Evolutionary conservation across 1,139 yeast species (phyloP), one percentile per base, ranked within the genome.

Genomic region (Yamadazyma spencermartinsiae): DNA sequence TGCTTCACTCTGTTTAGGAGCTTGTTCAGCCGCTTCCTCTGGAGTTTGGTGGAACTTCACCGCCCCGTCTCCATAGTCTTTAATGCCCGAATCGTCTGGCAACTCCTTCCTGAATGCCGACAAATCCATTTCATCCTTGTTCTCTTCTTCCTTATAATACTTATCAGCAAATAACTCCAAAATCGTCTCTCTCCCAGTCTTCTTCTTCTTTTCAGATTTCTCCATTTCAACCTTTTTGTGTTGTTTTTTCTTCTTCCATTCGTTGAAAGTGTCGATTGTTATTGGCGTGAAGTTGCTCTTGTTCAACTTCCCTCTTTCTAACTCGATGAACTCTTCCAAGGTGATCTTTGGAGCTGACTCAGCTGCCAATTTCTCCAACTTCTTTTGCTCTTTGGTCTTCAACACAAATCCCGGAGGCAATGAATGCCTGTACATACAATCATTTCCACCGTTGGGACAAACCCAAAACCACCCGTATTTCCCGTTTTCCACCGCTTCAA

Each of bases 391-490:
- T 65, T 89, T 90, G 34, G 98, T 92, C 74, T 92, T 94, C 66
- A 94, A 78, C 39, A 88, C 95, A 63, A 89, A 94, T 1, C 98
- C 99, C 33, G 94, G 89, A 31, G 99, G 99, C 54, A 94, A 74
- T n/a, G 98, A 85, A 65, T 94, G 99, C 63, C 79, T 82, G 70
- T 94, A 94, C 72, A 85, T 92, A 78, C 99, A 94, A 41, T 80
- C 84, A 50, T 84, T 82, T 47, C 96, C 97, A 30, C 92, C 92
- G 53, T 87, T 87, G 26, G 98, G 99, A 70, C 99, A 92, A 23
- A 79, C 77, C 99, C 98, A 92, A 65, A 92, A 90, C 98, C 98
- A 92, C 54, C 99, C 98, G 60, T 94, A 92, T 61, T 92, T 90
- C 41, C 95, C 94, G 57, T 89, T 89, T 59, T 94, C 98, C 44